Conservation (phyloP, 805 yeast genomes). For the Metschnikowia vanudenii region DNA sequence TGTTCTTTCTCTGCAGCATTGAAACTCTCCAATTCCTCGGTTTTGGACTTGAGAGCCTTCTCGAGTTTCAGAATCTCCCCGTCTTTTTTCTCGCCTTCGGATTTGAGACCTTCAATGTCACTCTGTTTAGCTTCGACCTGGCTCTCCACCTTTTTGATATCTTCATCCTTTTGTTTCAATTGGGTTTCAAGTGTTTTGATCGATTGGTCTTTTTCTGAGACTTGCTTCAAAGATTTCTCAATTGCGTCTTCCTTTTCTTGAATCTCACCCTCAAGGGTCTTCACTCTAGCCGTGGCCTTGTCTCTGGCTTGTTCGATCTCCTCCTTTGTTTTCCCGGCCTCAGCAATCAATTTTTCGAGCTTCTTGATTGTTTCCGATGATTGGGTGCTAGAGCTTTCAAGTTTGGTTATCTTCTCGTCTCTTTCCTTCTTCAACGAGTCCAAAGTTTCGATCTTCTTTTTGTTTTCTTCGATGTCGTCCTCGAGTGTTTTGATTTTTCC, state of each 20-base stretch:
- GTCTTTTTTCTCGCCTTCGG: constrained; percentile 4
- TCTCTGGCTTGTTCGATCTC: neutral
- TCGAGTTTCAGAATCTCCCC: constrained; percentile 2
- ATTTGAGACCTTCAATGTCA: constrained; percentile 11
- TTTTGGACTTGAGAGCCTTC: constrained; percentile 2
- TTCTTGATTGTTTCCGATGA: constrained; percentile 3
- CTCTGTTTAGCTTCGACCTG: constrained; percentile 4
- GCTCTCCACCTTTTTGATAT: neutral
- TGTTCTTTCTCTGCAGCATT: constrained; percentile 7
- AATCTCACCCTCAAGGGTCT: constrained; percentile 11
- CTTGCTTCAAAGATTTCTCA: constrained; percentile 1
- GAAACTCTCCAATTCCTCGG: constrained; percentile 5
- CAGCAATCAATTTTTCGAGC: constrained; percentile 6
- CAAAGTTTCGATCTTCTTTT: neutral
- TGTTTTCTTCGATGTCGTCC: neutral
- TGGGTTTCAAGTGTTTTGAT: constrained; percentile 5
- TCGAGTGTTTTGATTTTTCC: constrained; percentile 6
- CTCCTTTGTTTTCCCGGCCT: constrained; percentile 2
- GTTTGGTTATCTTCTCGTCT: constrained; percentile 1
- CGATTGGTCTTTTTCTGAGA: neutral
- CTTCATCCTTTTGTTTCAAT: constrained; percentile 6
- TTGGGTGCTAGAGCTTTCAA: neutral
- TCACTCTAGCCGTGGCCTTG: constrained; percentile 3
- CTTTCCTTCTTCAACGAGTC: constrained; percentile 1
- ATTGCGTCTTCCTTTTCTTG: constrained; percentile 8